These are phyloP conservation scores for Lomentospora prolificans DNA, from an alignment of 2,329 filamentous ascomycete species.

Conservation along the genomic window DNA sequence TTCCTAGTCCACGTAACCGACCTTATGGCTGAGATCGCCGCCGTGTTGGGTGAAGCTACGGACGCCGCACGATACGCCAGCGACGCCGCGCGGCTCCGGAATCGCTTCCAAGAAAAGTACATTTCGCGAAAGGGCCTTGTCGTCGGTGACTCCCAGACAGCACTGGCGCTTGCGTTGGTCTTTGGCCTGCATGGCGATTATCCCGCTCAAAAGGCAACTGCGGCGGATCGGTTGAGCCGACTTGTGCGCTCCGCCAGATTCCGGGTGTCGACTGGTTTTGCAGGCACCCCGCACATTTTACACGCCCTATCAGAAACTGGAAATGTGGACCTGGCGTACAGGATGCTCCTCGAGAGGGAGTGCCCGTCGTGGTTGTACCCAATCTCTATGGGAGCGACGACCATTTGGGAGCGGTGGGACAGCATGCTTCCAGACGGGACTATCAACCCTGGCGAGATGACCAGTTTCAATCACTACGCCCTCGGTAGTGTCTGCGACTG, in stretches of 20 bases:
- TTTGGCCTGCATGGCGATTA: conserved; percentile 23
- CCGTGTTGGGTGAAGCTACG: conserved; percentile 19
- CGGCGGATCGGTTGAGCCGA: conserved; percentile 19
- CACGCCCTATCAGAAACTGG: conserved; percentile 21
- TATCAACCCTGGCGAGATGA: conserved; percentile 36
- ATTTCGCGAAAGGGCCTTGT: conserved; percentile 19
- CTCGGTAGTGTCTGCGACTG: conserved; percentile 38
- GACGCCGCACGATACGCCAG: conserved; percentile 16
- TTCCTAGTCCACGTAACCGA: conserved; percentile 34
- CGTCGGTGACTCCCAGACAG: conserved; percentile 29
- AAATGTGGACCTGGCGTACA: conserved; percentile 27
- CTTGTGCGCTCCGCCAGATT: conserved; percentile 24
- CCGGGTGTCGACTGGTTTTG: conserved; percentile 31
- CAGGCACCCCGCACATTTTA: conserved; percentile 29
- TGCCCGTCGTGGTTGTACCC: conserved; percentile 39
- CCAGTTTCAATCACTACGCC: conserved; percentile 40
- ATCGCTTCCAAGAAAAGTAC: conserved; percentile 22
- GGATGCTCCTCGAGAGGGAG: conserved; percentile 35
- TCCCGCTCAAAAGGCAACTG: conserved; percentile 13
- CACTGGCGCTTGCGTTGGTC: conserved; percentile 24
- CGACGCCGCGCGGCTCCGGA: conserved; percentile 14
- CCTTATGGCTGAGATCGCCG: conserved; percentile 24
- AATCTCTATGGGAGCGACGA: conserved; percentile 33
- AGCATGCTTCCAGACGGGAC: conserved; percentile 31
- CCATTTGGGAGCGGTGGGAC: conserved; percentile 43